phyloP scores from a whole-genome alignment of 257 asterid species.

The Salvia miltiorrhiza region DNA sequence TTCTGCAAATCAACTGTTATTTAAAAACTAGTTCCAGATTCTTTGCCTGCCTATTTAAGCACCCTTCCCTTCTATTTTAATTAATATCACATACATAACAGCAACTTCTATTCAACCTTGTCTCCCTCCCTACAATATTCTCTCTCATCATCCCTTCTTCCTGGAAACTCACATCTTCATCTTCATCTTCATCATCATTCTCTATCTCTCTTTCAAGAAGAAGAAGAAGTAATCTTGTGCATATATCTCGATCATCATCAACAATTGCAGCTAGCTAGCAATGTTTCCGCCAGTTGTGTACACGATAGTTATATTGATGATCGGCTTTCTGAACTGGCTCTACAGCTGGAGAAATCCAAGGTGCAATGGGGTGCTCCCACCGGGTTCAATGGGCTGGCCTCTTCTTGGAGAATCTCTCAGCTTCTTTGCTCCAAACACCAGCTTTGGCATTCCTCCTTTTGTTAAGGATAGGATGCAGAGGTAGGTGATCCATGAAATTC shows the following conservation, averaged over 20 bases:
- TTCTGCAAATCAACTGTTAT: constrained; percentile 28
- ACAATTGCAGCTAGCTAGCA: not conserved
- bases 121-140: constrained; percentile 40
- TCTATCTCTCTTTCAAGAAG: not conserved
- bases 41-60: constrained; percentile 66
- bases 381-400: constrained; percentile 92
- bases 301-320: constrained; percentile 26
- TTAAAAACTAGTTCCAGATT: constrained; percentile 41
- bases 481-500: constrained; percentile 19
- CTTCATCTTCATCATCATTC: not conserved
- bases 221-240: too few relatives aligned
- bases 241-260: too few relatives aligned
- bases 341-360: constrained; percentile 66
- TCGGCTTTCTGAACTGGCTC: constrained; percentile 39
- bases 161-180: not conserved
- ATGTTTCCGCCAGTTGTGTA: constrained; percentile 42
- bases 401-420: constrained; percentile 64
- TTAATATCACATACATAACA: constrained; percentile 46
- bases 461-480: constrained; percentile 59
- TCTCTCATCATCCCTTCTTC: not conserved
- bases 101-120: constrained; percentile 44
- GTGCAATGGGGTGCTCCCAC: constrained; percentile 75
- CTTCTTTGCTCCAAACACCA: constrained; percentile 50
- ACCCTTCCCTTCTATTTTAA: constrained; percentile 27
- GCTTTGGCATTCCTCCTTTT: constrained; percentile 63